phyloP scores from a whole-genome alignment of 306 rosid species.

The Trifolium repens region DNA sequence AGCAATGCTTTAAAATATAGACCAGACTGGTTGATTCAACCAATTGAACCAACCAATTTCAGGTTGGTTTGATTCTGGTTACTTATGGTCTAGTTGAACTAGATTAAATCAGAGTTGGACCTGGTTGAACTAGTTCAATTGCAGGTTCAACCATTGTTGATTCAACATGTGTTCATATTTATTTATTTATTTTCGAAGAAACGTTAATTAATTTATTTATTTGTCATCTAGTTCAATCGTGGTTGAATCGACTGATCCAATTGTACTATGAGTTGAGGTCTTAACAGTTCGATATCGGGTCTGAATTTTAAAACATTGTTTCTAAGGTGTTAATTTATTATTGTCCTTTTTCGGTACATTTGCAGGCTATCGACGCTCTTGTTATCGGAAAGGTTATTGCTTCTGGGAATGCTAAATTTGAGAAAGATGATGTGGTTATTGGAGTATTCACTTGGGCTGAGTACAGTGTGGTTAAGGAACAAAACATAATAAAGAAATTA shows the following conservation, averaged over 20 bases:
- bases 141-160: neutral
- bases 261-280: neutral
- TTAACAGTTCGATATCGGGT: neutral
- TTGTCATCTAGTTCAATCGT: neutral
- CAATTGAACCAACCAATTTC: neutral
- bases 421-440: conserved; percentile 69
- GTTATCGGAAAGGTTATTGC: conserved; percentile 67
- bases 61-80: neutral
- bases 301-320: neutral
- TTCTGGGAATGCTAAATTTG: conserved; percentile 60
- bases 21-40: neutral
- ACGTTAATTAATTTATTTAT: too few species aligned
- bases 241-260: neutral
- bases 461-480: conserved; percentile 58
- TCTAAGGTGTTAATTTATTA: neutral
- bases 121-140: too few species aligned
- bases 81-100: too few species aligned
- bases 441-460: conserved; percentile 79
- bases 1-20: too few species aligned
- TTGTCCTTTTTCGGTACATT: neutral
- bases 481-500: conserved; percentile 55
- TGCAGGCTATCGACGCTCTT: conserved; percentile 58
- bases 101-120: too few species aligned
- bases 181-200: too few species aligned
- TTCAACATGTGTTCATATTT: too few species aligned